These are phyloP conservation scores for Mrakia hoshinonis DNA, from an alignment of 768 basidiomycete species.

Conservation along the genomic window DNA sequence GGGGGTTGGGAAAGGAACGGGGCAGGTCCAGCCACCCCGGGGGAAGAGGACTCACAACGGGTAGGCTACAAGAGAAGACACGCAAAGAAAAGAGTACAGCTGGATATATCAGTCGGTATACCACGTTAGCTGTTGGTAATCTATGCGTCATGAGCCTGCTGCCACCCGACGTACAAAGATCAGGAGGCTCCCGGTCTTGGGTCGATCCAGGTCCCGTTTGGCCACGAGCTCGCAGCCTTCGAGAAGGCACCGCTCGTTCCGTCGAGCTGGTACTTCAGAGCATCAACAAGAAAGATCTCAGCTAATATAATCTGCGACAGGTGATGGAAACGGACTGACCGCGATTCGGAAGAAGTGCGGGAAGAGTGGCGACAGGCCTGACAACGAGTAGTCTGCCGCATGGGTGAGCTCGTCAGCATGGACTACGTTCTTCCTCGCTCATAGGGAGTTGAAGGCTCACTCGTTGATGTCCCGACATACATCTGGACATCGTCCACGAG, in stretches of 20 bases:
- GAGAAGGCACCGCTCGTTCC: constrained; percentile 30
- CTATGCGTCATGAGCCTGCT: too few relatives aligned
- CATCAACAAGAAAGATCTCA: not conserved
- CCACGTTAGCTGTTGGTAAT: too few relatives aligned
- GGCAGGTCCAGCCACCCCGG: too few relatives aligned
- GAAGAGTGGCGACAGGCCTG: not conserved
- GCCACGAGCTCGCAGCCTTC: constrained; percentile 49
- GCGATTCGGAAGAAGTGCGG: constrained; percentile 29
- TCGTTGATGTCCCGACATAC: constrained; percentile 60
- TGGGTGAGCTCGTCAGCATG: constrained; percentile 44
- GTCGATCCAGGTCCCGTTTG: constrained; percentile 75
- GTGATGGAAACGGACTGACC: constrained; percentile 32
- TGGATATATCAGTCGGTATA: too few relatives aligned
- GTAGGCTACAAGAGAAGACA: too few relatives aligned
- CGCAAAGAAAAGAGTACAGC: too few relatives aligned
- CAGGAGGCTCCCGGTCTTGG: constrained; percentile 45
- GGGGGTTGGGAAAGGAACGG: too few relatives aligned
- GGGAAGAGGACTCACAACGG: too few relatives aligned
- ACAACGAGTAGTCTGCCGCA: constrained; percentile 39
- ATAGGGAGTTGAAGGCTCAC: constrained; percentile 34
- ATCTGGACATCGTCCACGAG: constrained; percentile 80
- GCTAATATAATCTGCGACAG: constrained; percentile 12
- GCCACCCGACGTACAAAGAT: too few relatives aligned
- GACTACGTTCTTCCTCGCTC: not conserved
- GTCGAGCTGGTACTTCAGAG: constrained; percentile 33